phyloP scores from a whole-genome alignment of 1,284 basidiomycete genomes.

The Marasmius sp. region DNA sequence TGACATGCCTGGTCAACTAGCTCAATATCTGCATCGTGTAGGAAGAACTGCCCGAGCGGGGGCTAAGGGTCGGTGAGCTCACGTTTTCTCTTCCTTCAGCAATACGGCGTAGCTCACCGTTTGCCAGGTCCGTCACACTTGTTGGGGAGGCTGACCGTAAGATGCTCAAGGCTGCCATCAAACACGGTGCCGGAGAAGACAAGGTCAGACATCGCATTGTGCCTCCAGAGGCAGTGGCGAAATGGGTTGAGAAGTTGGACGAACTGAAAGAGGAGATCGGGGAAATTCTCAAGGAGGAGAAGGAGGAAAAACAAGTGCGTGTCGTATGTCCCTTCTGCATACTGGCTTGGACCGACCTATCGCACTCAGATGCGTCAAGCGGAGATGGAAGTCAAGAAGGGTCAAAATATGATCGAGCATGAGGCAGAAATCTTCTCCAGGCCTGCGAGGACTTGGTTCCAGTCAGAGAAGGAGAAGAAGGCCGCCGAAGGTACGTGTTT shows the following conservation, averaged over 20 bases:
- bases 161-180: constrained; percentile 95
- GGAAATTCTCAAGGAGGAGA: constrained; percentile 88
- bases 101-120: not conserved
- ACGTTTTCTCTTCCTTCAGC: constrained; percentile 1
- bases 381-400: constrained; percentile 96
- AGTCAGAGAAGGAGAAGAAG: constrained; percentile 82
- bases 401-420: constrained; percentile 95
- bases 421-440: constrained; percentile 92
- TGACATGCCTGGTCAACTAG: constrained; percentile 93
- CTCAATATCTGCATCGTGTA: constrained; percentile 95
- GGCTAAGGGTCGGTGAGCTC: constrained; percentile 78
- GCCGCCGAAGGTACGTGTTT: constrained; percentile 66
- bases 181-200: constrained; percentile 78
- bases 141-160: constrained; percentile 96
- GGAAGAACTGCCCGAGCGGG: constrained; percentile 97
- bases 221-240: constrained; percentile 74
- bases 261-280: constrained; percentile 79
- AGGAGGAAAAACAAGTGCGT: constrained; percentile 88
- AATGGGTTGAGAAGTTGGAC: constrained; percentile 73
- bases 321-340: not conserved
- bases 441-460: constrained; percentile 98
- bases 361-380: constrained; percentile 71
- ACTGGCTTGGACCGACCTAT: constrained; percentile 7
- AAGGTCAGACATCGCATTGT: constrained; percentile 90
- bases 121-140: constrained; percentile 82